Evolutionary conservation across 495 filamentous ascomycete species (phyloP).

Genomic region (Neurospora terricola): DNA sequence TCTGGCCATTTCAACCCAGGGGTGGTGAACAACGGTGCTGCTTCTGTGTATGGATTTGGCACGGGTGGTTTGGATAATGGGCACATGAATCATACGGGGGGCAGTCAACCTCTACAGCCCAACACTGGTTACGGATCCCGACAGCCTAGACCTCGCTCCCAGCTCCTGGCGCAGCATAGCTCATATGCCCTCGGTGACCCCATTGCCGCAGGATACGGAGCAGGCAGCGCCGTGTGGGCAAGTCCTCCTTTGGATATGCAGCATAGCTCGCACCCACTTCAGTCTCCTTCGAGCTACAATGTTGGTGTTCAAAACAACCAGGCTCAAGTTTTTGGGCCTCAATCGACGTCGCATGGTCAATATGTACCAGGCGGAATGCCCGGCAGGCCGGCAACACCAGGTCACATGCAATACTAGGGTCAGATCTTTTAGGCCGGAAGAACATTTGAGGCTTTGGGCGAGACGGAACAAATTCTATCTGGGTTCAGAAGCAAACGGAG

Average conservation of each 20-base stretch:
- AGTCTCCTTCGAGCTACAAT: slow-evolving; percentile 13
- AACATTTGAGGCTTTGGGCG: neutral
- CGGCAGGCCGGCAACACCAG: slow-evolving; percentile 19
- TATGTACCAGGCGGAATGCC: slow-evolving; percentile 11
- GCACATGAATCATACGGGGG: slow-evolving; percentile 1
- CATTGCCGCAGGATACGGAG: slow-evolving; percentile 1
- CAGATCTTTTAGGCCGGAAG: slow-evolving; percentile 26
- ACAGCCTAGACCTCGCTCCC: slow-evolving; percentile 5
- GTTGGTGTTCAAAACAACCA: slow-evolving; percentile 16
- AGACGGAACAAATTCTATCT: neutral
- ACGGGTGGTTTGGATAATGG: slow-evolving; percentile 6
- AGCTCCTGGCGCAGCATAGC: slow-evolving; percentile 11
- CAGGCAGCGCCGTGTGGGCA: slow-evolving; percentile 4
- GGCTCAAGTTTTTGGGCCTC: slow-evolving; percentile 21
- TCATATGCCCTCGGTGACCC: slow-evolving; percentile 5
- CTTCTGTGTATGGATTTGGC: slow-evolving; percentile 21
- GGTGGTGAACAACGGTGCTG: slow-evolving; percentile 11
- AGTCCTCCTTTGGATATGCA: slow-evolving; percentile 15
- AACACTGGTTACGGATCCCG: slow-evolving; percentile 2
- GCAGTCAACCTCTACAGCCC: slow-evolving; percentile 5
- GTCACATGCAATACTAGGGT: slow-evolving; percentile 25
- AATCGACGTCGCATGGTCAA: slow-evolving; percentile 21
- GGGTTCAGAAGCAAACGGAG: neutral
- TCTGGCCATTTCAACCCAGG: slow-evolving; percentile 10
- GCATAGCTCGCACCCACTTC: slow-evolving; percentile 5